phyloP scores from a whole-genome alignment of 306 rosid species.

The Alnus rubra region DNA sequence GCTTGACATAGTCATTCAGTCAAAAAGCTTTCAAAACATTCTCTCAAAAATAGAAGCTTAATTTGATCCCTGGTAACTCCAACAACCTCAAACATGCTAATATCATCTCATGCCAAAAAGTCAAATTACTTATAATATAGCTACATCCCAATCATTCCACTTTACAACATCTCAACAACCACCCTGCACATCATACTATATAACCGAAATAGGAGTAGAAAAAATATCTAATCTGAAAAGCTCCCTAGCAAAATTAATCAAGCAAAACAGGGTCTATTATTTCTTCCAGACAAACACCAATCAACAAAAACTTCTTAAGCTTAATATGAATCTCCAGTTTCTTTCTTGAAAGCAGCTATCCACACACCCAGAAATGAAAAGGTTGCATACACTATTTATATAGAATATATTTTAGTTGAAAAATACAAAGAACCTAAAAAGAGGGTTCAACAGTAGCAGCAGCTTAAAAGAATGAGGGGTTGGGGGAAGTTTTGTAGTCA shows the following conservation, averaged over 20 bases:
- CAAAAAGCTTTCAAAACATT: not conserved
- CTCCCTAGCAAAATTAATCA: not conserved
- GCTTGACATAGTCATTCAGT: not conserved
- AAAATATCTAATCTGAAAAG: not conserved
- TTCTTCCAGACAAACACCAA: not conserved
- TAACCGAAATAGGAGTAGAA: not conserved
- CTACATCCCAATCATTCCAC: not conserved
- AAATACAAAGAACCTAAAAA: not conserved
- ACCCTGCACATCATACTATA: not conserved
- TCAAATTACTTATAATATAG: not conserved
- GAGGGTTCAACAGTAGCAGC: slow-evolving; percentile 2
- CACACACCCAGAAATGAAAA: not conserved
- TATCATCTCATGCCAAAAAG: not conserved
- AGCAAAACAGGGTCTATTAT: not conserved
- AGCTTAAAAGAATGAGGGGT: not conserved
- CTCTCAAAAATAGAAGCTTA: not conserved
- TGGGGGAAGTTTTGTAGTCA: too few species aligned
- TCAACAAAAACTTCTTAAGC: not conserved
- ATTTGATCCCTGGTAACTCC: not conserved
- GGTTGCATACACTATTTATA: not conserved
- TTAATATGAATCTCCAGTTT: not conserved
- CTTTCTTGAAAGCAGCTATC: not conserved
- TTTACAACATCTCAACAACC: not conserved
- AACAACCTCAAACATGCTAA: not conserved
- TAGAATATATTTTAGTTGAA: not conserved